A percentile compares a stretch with the other conserved stretches of the same genome.
Conservation (phyloP, 192 early-diverging fungal genomes). For the Backusella circina region DNA sequence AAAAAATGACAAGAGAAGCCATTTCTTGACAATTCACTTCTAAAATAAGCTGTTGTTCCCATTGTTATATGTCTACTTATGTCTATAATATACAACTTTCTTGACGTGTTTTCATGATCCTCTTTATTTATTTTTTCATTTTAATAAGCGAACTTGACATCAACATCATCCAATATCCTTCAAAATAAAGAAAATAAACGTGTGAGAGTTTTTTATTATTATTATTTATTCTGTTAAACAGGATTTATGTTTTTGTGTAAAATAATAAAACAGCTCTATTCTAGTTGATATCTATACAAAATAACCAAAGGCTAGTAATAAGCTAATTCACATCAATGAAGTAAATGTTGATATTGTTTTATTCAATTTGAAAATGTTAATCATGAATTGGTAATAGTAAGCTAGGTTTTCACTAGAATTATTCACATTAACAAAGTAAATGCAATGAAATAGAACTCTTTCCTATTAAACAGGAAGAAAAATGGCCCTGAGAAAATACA, state of each 20-base stretch:
- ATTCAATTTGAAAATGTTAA: background rate
- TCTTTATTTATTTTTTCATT: background rate
- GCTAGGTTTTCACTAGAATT: too few species aligned
- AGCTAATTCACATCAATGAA: background rate
- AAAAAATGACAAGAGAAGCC: background rate
- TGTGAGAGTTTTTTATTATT: background rate
- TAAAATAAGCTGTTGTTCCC: background rate
- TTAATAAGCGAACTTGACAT: background rate
- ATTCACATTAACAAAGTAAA: background rate
- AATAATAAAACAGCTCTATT: background rate
- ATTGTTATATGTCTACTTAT: background rate
- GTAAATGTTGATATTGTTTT: background rate
- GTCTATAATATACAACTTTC: background rate
- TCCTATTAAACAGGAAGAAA: background rate
- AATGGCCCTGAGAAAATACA: background rate
- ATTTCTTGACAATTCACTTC: background rate
- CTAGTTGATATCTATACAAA: background rate
- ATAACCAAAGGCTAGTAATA: background rate
- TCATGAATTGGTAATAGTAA: background rate
- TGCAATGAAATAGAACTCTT: background rate
- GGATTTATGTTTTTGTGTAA: background rate
- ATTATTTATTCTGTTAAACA: background rate
- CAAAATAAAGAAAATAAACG: background rate
- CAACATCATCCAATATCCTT: background rate
- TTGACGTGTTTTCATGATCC: background rate